phyloP scores from a whole-genome alignment of 31 red algal species.

The Endocladia muricata region DNA sequence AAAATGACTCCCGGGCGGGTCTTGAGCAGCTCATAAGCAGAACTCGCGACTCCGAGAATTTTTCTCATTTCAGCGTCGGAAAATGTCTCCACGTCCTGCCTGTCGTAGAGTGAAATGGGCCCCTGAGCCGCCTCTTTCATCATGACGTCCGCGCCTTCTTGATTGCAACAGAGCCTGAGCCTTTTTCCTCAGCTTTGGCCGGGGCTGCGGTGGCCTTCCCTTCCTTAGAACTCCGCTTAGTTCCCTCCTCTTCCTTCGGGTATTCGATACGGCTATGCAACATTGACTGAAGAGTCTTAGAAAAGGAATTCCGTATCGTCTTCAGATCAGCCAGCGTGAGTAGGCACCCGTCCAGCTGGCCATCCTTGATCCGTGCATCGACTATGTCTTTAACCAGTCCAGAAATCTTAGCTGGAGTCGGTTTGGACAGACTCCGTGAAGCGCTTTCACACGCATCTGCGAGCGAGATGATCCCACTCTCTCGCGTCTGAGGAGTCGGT shows the following conservation, averaged over 20 bases:
- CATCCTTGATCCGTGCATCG: not conserved
- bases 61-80: no score
- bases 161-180: no score
- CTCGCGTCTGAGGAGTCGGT: not conserved
- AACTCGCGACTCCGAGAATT: no score
- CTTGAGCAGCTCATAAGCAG: no score
- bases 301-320: not conserved
- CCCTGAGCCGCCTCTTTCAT: no score
- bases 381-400: slow-evolving; percentile 1
- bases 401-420: not conserved
- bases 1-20: no score
- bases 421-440: not conserved
- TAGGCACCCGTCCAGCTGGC: not conserved
- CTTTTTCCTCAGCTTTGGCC: no score
- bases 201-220: no score
- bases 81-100: no score
- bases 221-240: not conserved
- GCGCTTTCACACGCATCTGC: slow-evolving; percentile 15
- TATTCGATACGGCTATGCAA: slow-evolving; percentile 28
- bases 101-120: no score
- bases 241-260: not conserved
- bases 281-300: not conserved
- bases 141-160: no score
- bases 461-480: slow-evolving; percentile 6
- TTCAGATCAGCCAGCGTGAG: slow-evolving; percentile 4